Evolutionary conservation across 768 basidiomycete genomes (phyloP).

Genomic region (Lactifluus hygrophoroides): DNA sequence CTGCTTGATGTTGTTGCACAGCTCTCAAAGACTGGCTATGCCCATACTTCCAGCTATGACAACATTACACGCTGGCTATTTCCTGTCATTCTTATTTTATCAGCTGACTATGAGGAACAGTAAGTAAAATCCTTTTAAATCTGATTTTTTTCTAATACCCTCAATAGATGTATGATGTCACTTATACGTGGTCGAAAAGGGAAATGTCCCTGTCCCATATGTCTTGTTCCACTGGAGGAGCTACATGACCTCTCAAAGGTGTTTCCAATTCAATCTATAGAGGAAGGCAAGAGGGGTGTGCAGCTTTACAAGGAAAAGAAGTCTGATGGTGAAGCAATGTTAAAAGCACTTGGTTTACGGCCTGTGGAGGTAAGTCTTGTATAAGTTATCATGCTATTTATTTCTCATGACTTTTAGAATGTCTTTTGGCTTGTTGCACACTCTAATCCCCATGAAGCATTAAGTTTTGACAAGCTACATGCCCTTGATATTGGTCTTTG

Average conservation of each 20-base stretch:
- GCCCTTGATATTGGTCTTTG: neutral
- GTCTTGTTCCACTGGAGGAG: neutral
- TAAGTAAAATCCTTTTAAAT: neutral
- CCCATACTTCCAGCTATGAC: conserved; percentile 10
- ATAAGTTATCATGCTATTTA: too few relatives aligned
- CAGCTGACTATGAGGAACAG: conserved; percentile 27
- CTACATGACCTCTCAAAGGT: neutral
- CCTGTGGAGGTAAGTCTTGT: neutral
- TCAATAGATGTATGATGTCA: neutral
- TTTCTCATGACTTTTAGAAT: neutral
- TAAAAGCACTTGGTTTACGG: neutral
- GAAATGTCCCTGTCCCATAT: neutral
- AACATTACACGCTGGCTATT: conserved; percentile 8
- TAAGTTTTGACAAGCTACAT: neutral
- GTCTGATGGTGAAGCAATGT: neutral
- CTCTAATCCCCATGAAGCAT: neutral
- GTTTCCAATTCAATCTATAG: neutral
- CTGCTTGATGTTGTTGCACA: conserved; percentile 12
- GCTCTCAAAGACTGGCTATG: conserved; percentile 13
- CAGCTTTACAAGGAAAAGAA: too few relatives aligned
- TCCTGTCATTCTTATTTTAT: conserved; percentile 22
- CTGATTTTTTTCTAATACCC: too few relatives aligned
- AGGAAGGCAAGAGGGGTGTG: too few relatives aligned
- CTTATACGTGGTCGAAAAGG: neutral
- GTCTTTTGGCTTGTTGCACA: neutral